A percentile compares a stretch with the other conserved stretches of the same genome.
Conservation (phyloP, 1,139 yeast species). For the Geotrichum australiense region DNA sequence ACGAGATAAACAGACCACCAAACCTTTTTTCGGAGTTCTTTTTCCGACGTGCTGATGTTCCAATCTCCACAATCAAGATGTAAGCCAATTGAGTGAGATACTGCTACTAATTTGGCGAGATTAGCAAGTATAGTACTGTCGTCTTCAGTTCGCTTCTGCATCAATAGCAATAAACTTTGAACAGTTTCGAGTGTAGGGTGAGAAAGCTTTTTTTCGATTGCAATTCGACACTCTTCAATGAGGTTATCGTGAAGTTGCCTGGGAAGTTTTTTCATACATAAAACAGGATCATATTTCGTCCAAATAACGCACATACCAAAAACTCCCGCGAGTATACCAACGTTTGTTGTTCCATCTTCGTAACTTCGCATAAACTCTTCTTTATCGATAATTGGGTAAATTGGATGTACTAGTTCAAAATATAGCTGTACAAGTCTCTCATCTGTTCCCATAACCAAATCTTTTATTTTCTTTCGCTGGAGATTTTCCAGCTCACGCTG, state of each 20-base stretch:
- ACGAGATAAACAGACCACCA: conserved; percentile 32
- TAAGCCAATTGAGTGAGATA: conserved; percentile 31
- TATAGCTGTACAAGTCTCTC: conserved; percentile 32
- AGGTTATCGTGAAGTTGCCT: conserved; percentile 26
- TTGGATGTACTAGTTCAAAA: conserved; percentile 33
- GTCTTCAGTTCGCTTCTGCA: conserved; percentile 33
- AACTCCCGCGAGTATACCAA: conserved; percentile 32
- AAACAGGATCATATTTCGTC: conserved; percentile 34
- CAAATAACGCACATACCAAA: conserved; percentile 33
- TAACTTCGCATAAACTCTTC: conserved; percentile 29
- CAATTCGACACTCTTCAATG: conserved; percentile 27
- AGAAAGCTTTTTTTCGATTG: conserved; percentile 30
- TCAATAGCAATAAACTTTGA: conserved; percentile 36
- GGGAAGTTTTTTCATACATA: conserved; percentile 32
- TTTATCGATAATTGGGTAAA: conserved; percentile 34
- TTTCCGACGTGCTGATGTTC: conserved; percentile 28
- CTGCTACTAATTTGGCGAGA: conserved; percentile 29
- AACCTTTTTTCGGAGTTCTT: conserved; percentile 27
- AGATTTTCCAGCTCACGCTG: conserved; percentile 15
- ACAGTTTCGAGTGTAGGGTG: conserved; percentile 39
- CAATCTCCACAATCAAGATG: conserved; percentile 32
- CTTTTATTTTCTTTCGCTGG: conserved; percentile 22
- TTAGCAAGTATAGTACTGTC: conserved; percentile 26
- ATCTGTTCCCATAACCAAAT: conserved; percentile 24
- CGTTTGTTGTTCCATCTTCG: conserved; percentile 26